Evolutionary conservation across 2,329 filamentous ascomycete species (phyloP).

Genomic region (Laburnicola sp.): DNA sequence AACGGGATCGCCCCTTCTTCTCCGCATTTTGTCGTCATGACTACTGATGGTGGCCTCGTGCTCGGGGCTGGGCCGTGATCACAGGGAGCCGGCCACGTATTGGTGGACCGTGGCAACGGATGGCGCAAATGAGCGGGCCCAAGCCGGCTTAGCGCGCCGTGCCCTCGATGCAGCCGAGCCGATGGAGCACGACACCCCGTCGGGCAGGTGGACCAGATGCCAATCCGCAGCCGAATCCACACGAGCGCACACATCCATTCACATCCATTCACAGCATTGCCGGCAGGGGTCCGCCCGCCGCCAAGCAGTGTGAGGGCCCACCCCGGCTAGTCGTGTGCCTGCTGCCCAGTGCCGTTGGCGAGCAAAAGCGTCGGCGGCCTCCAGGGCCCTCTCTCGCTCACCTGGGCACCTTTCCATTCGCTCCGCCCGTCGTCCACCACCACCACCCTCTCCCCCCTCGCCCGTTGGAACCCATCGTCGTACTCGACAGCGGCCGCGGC

Average conservation of each 20-base stretch:
- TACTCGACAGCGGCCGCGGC: constrained; percentile 29
- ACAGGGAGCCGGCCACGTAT: constrained; percentile 22
- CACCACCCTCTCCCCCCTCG: constrained; percentile 8
- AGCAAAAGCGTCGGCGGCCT: too few relatives aligned
- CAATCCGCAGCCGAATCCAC: too few relatives aligned
- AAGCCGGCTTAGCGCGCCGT: constrained; percentile 12
- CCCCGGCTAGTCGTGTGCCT: too few relatives aligned
- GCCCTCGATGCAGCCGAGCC: constrained; percentile 18
- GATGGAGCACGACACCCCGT: too few relatives aligned
- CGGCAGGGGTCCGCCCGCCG: too few relatives aligned
- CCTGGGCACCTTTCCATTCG: background rate
- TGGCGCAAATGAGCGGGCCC: constrained; percentile 30
- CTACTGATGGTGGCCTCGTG: constrained; percentile 22
- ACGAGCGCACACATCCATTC: too few relatives aligned
- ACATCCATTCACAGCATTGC: too few relatives aligned
- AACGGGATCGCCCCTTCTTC: constrained; percentile 27
- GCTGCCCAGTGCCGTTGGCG: too few relatives aligned
- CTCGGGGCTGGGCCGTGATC: constrained; percentile 21
- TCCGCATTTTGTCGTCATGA: constrained; percentile 38
- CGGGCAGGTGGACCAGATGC: too few relatives aligned
- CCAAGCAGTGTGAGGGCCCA: too few relatives aligned
- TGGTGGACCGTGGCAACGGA: constrained; percentile 25
- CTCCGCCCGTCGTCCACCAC: constrained; percentile 5
- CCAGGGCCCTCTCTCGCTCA: too few relatives aligned
- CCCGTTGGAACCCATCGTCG: constrained; percentile 40